Evolutionary conservation across 2,329 filamentous ascomycete species (phyloP).

Genomic region (Botrytis pseudocinerea): DNA sequence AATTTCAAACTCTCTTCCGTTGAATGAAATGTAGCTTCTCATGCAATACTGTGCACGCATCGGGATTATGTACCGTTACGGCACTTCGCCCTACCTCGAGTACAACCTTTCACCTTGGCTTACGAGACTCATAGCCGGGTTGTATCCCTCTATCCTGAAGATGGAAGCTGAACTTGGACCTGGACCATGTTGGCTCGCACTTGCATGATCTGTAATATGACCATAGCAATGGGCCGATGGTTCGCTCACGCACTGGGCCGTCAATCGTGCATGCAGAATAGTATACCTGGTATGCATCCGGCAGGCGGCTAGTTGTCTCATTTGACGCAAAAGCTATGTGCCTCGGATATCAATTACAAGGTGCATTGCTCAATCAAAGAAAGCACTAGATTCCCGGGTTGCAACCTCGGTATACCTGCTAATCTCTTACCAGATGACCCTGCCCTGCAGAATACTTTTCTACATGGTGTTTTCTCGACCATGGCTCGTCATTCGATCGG

Average conservation of each 20-base stretch:
- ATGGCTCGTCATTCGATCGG: not conserved
- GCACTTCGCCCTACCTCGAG: not conserved
- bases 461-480: too few species aligned
- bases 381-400: not conserved
- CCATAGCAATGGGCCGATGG: not conserved
- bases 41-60: not conserved
- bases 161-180: not conserved
- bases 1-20: not conserved
- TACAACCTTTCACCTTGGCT: not conserved
- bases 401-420: not conserved
- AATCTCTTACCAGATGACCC: not conserved
- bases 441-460: not conserved
- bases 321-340: not conserved
- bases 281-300: not conserved
- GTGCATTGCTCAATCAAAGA: not conserved
- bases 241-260: not conserved
- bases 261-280: slow-evolving; percentile 2
- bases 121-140: not conserved
- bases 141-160: not conserved
- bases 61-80: not conserved
- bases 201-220: not conserved
- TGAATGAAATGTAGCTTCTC: not conserved
- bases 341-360: not conserved
- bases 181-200: not conserved
- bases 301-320: not conserved